Conservation (phyloP, 176 grass and related monocot species). For the Carex kokanica region DNA sequence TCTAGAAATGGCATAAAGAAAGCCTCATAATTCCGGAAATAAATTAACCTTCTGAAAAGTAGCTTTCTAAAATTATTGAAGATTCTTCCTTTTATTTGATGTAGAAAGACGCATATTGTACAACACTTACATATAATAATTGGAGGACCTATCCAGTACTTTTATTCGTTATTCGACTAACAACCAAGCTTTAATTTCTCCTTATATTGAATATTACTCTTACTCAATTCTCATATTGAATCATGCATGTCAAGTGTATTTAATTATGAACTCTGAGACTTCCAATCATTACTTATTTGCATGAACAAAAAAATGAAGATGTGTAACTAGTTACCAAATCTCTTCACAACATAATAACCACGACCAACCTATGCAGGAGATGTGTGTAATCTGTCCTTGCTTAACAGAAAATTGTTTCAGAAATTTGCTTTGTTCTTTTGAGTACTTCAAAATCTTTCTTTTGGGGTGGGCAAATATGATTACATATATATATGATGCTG, state of each 20-base stretch:
- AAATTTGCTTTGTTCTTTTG: not conserved
- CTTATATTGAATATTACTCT: not conserved
- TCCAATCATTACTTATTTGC: not conserved
- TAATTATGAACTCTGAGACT: not conserved
- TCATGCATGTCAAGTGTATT: not conserved
- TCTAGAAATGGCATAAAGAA: slow-evolving; percentile 14
- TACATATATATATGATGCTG: slow-evolving; percentile 7
- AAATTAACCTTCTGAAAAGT: slow-evolving; percentile 10
- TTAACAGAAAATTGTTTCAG: not conserved
- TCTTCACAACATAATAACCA: not conserved
- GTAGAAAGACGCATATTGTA: slow-evolving; percentile 4
- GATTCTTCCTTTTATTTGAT: slow-evolving; percentile 27
- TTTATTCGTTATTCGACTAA: slow-evolving; percentile 9
- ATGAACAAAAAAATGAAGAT: not conserved
- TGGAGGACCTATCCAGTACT: slow-evolving; percentile 13
- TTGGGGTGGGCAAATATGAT: not conserved
- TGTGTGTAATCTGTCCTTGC: not conserved
- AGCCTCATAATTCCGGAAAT: not conserved
- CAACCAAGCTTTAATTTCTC: not conserved
- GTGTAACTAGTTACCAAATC: not conserved
- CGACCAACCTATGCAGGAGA: not conserved
- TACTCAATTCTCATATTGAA: not conserved
- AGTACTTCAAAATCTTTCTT: not conserved
- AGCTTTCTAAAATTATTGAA: slow-evolving; percentile 19
- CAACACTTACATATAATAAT: slow-evolving; percentile 8